Conservation (phyloP, 2,329 filamentous ascomycete genomes). For the Escovopsis sp. region DNA sequence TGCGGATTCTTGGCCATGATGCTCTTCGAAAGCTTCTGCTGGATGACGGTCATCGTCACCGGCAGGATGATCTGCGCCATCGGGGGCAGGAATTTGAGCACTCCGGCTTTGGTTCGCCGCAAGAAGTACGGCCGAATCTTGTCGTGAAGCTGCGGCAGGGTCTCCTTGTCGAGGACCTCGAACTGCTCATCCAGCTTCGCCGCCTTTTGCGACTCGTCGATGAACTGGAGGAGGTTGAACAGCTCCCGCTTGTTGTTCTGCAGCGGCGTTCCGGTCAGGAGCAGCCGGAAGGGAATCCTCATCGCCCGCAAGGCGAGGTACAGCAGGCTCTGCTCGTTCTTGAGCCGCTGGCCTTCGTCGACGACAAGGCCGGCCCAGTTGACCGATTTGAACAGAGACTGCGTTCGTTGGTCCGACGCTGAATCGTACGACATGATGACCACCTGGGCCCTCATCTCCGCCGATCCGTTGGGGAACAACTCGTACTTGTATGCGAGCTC, state of each 20-base stretch:
- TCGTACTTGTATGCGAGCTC: constrained; percentile 71
- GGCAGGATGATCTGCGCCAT: constrained; percentile 93
- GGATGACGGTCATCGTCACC: constrained; percentile 85
- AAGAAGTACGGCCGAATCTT: constrained; percentile 62
- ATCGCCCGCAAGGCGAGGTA: constrained; percentile 62
- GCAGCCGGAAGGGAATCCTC: constrained; percentile 66
- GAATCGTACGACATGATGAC: constrained; percentile 94
- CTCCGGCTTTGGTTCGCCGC: constrained; percentile 73
- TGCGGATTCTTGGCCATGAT: constrained; percentile 85
- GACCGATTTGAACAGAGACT: constrained; percentile 50
- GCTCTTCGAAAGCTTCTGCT: constrained; percentile 87
- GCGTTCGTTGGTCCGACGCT: constrained; percentile 57
- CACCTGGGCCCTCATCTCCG: constrained; percentile 70
- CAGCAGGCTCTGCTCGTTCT: constrained; percentile 76
- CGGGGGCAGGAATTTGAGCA: constrained; percentile 79
- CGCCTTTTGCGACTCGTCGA: constrained; percentile 60
- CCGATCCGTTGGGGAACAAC: constrained; percentile 54
- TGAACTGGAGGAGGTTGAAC: constrained; percentile 92
- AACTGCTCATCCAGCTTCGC: constrained; percentile 62
- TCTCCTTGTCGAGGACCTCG: constrained; percentile 65
- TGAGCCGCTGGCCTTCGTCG: constrained; percentile 88
- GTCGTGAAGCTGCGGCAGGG: constrained; percentile 65
- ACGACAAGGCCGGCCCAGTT: constrained; percentile 82
- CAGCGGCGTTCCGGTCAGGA: constrained; percentile 82
- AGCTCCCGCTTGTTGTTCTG: constrained; percentile 93